Evolutionary conservation across 2,329 filamentous ascomycete species (phyloP), one percentile per base, ranked within the genome.

Genomic region (Claviceps pusilla): DNA sequence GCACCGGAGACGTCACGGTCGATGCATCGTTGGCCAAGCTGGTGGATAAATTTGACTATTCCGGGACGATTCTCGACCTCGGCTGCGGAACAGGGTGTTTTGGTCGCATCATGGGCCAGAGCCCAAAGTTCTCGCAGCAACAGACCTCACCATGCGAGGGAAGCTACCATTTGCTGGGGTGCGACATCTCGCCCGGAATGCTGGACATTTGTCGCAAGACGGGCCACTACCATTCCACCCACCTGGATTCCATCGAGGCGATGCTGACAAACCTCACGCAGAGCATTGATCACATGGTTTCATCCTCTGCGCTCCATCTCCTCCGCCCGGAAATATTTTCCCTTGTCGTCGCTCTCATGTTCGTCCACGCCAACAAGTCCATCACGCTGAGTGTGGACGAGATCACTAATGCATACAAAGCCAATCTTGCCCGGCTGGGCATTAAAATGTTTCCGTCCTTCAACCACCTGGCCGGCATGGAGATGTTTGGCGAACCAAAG

Each of bases 341-440:
- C n/a, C 41, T 48, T 6, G 16, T 52, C 31, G 5, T 48, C 28
- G 42, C 10, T 11, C 43, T 47, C 7, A 33, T 35, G 43, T 52
- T 52, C 16, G 16, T 47, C 10, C 12, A 29, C 33, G 51, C 43
- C 12, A 28, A 52, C 12, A 52, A 37, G 7, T 52, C 51, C 14
- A 52, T 52, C 51, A 52, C 51, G 24, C n/a, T 52, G n/a, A 47
- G 19, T 6, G n/a, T 52, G 7, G 51, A 52, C 11, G 51, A 48
- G 43, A 47, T 47, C 11, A 14, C 51, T 5, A 43, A 48, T 5
- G n/a, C 1, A 6, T 52, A 45, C 41, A 52, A 52, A 10, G 24
- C n/a, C 2, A 28, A n/a, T 2, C 16, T 52, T 2, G 29, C 16
- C 28, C 14, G 37, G 24, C 14, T 4, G 6, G 50, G 50, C 2